phyloP scores from a whole-genome alignment of 352 stramenopile genomes.

The Pythium rishiriense region DNA sequence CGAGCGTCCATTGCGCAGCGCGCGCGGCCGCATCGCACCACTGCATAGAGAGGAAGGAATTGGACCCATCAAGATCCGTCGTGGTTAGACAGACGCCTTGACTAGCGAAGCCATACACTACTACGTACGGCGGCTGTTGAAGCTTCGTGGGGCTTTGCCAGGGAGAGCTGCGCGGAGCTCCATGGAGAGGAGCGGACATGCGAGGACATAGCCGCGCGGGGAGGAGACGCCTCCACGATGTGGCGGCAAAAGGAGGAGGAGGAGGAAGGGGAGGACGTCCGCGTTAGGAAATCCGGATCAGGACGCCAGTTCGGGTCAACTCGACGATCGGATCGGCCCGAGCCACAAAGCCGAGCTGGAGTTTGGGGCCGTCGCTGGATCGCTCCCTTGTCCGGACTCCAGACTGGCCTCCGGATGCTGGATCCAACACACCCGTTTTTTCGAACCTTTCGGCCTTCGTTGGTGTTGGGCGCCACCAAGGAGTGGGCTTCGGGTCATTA shows the following conservation, averaged over 20 bases:
- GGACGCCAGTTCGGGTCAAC: slow-evolving; percentile 9
- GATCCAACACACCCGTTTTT: slow-evolving; percentile 1
- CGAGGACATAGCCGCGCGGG: slow-evolving; percentile 9
- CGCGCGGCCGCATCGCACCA: slow-evolving; percentile 9
- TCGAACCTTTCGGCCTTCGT: slow-evolving; percentile 2
- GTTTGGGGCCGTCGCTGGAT: not conserved
- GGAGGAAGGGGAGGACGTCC: not conserved
- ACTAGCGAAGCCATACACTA: not conserved
- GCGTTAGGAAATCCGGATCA: slow-evolving; percentile 11
- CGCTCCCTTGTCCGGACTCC: not conserved
- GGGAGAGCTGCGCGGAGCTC: slow-evolving; percentile 1
- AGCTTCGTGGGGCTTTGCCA: not conserved
- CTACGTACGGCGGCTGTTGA: slow-evolving; percentile 17
- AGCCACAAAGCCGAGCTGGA: not conserved
- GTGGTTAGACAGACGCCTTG: not conserved
- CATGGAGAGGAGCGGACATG: slow-evolving; percentile 16
- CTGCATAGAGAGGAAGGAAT: not conserved
- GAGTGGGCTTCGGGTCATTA: slow-evolving; percentile 10
- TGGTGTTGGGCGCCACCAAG: not conserved
- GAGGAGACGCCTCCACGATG: not conserved
- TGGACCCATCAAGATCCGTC: not conserved
- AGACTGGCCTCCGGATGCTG: slow-evolving; percentile 22
- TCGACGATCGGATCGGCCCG: not conserved
- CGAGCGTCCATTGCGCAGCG: slow-evolving; percentile 3
- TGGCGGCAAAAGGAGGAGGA: not conserved